These are phyloP conservation scores for Myriosclerotinia duriaeana DNA, from an alignment of 2,329 filamentous ascomycete genomes.

Conservation along the genomic window DNA sequence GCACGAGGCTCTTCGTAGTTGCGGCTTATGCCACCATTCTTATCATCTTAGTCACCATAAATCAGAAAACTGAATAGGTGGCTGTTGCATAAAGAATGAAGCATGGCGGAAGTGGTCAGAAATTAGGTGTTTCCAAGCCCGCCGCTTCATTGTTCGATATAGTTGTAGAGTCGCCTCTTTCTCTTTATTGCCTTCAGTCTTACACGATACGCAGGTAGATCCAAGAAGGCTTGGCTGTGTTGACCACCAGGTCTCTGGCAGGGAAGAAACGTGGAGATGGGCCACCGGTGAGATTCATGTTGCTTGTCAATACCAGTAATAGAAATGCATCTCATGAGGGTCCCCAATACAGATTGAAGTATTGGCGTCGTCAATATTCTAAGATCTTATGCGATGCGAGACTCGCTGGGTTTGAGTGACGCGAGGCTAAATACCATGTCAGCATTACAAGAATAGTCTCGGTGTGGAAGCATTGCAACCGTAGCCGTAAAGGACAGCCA, in stretches of 20 bases:
- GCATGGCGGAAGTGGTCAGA: not conserved
- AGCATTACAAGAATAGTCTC: not conserved
- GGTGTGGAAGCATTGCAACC: not conserved
- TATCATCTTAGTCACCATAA: not conserved
- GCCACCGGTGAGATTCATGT: not conserved
- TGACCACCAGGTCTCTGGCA: not conserved
- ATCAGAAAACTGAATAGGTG: not conserved
- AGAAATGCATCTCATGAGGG: not conserved
- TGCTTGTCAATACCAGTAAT: not conserved
- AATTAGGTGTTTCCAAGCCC: not conserved
- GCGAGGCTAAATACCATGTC: conserved; percentile 1
- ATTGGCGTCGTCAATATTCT: not conserved
- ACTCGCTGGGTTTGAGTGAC: conserved; percentile 7
- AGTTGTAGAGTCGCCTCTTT: not conserved
- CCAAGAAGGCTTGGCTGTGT: not conserved
- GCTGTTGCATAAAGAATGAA: not conserved
- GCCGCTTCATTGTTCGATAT: not conserved
- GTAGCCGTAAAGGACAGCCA: not conserved
- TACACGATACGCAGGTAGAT: not conserved
- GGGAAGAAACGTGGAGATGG: not conserved
- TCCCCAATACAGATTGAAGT: not conserved
- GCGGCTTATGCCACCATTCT: not conserved
- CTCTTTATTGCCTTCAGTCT: not conserved
- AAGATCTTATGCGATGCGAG: conserved; percentile 2
- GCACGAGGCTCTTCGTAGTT: not conserved